These are phyloP conservation scores for Eimeria sp. DNA, from an alignment of 169 alveolate genomes.

Conservation along the genomic window DNA sequence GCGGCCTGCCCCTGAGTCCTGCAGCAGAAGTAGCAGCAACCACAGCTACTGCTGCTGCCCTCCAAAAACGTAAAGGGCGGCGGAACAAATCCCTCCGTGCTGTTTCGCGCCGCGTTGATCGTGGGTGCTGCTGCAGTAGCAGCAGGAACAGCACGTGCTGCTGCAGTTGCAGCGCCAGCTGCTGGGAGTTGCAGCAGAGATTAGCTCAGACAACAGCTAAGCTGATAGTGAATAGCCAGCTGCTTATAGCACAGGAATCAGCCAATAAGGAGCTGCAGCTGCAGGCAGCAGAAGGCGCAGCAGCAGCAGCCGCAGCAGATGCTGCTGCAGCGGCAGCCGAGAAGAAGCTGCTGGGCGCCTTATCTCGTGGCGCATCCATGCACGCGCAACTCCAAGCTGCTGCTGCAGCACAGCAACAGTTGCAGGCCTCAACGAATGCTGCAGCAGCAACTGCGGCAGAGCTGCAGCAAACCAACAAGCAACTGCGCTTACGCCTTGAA, in stretches of 20 bases:
- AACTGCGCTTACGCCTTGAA: constrained; percentile 11
- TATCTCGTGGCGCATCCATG: neutral
- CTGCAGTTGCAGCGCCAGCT: constrained; percentile 21
- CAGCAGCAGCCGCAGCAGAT: constrained; percentile 65
- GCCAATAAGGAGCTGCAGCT: constrained; percentile 43
- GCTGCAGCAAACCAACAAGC: neutral
- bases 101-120: neutral
- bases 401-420: constrained; percentile 37
- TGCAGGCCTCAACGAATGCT: neutral
- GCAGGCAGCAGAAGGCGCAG: constrained; percentile 48
- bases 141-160: constrained; percentile 35
- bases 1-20: neutral
- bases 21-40: neutral
- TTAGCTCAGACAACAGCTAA: constrained; percentile 4
- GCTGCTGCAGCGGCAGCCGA: constrained; percentile 52
- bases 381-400: constrained; percentile 25
- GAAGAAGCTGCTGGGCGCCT: constrained; percentile 14
- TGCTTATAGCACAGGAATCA: constrained; percentile 6
- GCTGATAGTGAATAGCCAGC: constrained; percentile 38
- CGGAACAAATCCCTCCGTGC: neutral
- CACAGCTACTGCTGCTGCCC: no score
- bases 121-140: constrained; percentile 41
- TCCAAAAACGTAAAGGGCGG: neutral
- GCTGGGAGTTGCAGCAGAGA: constrained; percentile 58
- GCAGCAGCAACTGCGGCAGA: neutral